Percentiles rank a stretch among this genome's conserved stretches.
phyloP scores from a whole-genome alignment of 164 flowering plant genomes.

The Piper betle region DNA sequence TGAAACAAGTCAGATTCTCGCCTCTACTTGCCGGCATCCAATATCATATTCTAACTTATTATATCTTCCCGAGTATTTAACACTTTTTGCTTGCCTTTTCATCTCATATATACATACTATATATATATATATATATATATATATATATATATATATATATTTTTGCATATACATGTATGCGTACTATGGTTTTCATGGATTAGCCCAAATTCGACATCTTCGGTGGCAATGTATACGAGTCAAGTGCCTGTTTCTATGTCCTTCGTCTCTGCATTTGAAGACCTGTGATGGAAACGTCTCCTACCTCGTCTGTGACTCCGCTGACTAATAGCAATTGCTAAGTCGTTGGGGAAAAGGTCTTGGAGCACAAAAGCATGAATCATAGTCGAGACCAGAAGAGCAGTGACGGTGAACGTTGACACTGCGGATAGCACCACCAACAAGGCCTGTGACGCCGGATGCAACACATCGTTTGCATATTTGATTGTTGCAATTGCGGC shows the following conservation, averaged over 20 bases:
- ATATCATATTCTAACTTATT: no score
- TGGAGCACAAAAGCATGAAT: constrained; percentile 57
- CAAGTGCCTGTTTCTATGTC: constrained; percentile 24
- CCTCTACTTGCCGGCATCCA: no score
- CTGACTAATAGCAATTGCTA: constrained; percentile 65
- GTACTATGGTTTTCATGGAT: no score
- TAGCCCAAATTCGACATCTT: no score
- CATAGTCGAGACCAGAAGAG: constrained; percentile 46
- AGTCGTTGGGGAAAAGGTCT: constrained; percentile 82
- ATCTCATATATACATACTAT: no score
- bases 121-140: no score
- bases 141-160: no score
- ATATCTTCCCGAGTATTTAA: no score
- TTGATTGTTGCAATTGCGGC: constrained; percentile 63
- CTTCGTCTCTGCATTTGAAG: constrained; percentile 14
- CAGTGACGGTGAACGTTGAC: constrained; percentile 43
- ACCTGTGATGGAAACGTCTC: constrained; percentile 41
- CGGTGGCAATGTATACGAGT: no score
- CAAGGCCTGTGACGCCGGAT: constrained; percentile 28
- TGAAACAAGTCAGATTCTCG: no score
- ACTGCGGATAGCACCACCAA: constrained; percentile 28
- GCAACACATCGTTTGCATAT: constrained; percentile 40
- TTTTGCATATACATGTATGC: no score
- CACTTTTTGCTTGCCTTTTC: no score
- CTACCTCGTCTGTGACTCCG: constrained; percentile 25